Conservation (phyloP, 805 yeast species). For the Ogataea thermomethanolica region DNA sequence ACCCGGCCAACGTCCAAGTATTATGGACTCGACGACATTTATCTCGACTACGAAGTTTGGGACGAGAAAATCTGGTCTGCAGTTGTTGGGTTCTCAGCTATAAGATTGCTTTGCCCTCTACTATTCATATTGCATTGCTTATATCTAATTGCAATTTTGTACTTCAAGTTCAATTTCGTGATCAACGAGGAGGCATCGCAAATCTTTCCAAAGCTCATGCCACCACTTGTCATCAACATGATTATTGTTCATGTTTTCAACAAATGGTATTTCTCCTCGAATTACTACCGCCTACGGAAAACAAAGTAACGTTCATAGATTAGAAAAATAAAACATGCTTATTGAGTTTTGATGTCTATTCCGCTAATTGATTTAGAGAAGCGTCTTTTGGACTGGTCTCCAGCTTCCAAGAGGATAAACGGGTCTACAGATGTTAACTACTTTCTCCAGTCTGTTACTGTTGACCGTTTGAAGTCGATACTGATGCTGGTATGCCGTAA, state of each 20-base stretch:
- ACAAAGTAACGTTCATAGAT: neutral
- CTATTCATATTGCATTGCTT: conserved; percentile 26
- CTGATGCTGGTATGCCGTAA: conserved; percentile 37
- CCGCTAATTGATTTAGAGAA: conserved; percentile 3
- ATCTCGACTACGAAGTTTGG: conserved; percentile 11
- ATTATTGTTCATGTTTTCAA: conserved; percentile 26
- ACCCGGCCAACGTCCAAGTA: conserved; percentile 5
- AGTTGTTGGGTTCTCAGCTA: conserved; percentile 26
- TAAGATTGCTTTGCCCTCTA: conserved; percentile 28
- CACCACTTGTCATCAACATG: conserved; percentile 21
- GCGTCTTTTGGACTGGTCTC: conserved; percentile 20
- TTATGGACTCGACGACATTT: conserved; percentile 9
- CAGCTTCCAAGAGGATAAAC: conserved; percentile 44
- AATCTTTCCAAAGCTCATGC: conserved; percentile 20
- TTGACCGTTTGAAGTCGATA: conserved; percentile 36
- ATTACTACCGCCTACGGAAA: conserved; percentile 23
- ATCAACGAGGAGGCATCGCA: conserved; percentile 11
- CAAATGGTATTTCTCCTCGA: conserved; percentile 23
- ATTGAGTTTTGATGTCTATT: conserved; percentile 1
- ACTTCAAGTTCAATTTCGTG: conserved; percentile 16
- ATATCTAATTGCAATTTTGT: conserved; percentile 17
- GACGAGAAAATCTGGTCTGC: conserved; percentile 21
- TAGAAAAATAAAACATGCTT: neutral
- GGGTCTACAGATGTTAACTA: conserved; percentile 38
- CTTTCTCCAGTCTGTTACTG: conserved; percentile 45